Base-by-base conservation (phyloP, 768 basidiomycete species). In the Pleurotus eryngii region DNA sequence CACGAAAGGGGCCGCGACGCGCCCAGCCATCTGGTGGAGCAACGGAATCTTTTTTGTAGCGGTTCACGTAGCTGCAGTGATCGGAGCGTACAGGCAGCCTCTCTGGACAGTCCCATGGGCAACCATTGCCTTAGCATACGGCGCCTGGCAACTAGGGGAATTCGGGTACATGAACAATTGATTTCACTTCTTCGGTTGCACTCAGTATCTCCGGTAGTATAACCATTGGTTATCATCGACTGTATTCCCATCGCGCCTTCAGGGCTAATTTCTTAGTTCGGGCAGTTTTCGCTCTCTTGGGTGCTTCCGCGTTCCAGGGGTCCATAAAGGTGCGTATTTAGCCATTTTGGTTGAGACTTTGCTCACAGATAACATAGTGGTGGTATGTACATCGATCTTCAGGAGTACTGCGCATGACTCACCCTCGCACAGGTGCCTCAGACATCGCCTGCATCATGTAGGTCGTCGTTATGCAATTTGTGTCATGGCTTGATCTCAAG, bases 211-310 rank as follows among this genome's bases (percentile, higher is more conserved):
- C 22, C 27, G 15, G 8, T 57, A 89, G 88, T 1, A 83, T 91
- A 48, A 90, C 85, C 2, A 75, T 88, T 61, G 89, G 89, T 1
- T 91, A 91, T 66, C 89, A 91, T 65, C 79, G 89, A 38, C 70
- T 92, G n/a, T 90, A 86, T 70, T 89, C 89, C 4, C 90, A 91
- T 64, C 79, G 81, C 3, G 77, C 88, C 1, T 90, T 89, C 68
- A 77, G 78, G 17, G 89, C 89, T 4, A 72, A 72, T 1, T 56
- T 80, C 15, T 74, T 74, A 8, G 80, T 89, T 40, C 77, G 89
- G 9, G 61, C 85, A 4, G 68, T 80, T 18, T 71, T 92, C 30
- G 86, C 89, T 17, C 70, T 80, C 26, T 71, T 91, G 66, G 90
- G 90, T 0, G 82, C 85, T 3, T 80, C 85, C 48, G 90, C 84